Percentiles rank a stretch among this genome's conserved stretches.
phyloP scores from a whole-genome alignment of 2,329 filamentous ascomycete species.

The Emmonsiellopsis sp. region DNA sequence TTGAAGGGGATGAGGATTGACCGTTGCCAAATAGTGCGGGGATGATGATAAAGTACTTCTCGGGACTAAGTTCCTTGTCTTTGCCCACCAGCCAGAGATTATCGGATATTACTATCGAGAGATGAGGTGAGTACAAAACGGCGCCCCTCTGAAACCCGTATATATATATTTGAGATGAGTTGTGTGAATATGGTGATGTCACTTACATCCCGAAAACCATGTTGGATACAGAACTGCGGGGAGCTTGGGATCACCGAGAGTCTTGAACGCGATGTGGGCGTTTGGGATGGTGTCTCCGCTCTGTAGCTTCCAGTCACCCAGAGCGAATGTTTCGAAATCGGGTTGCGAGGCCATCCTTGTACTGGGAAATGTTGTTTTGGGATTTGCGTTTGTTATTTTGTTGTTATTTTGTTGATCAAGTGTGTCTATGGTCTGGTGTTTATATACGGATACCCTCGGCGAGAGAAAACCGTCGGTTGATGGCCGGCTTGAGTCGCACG shows the following conservation, averaged over 20 bases:
- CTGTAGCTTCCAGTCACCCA: conserved; percentile 60
- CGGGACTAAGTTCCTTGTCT: conserved; percentile 55
- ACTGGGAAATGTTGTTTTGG: no score
- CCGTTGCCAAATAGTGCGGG: conserved; percentile 61
- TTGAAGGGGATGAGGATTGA: conserved; percentile 60
- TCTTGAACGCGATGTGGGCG: conserved; percentile 69
- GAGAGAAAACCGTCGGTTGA: no score
- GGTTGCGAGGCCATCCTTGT: not conserved
- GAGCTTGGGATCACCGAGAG: conserved; percentile 53
- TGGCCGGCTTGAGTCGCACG: no score
- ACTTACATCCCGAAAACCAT: conserved; percentile 59
- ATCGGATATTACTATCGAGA: conserved; percentile 47
- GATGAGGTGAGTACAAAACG: not conserved
- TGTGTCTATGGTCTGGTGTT: no score
- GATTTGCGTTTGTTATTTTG: no score
- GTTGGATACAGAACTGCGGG: conserved; percentile 68
- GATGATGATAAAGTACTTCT: conserved; percentile 60
- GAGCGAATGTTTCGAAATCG: conserved; percentile 44
- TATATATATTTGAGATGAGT: conserved; percentile 5
- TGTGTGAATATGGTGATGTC: not conserved
- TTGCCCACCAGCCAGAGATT: conserved; percentile 67
- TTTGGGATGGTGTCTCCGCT: conserved; percentile 52
- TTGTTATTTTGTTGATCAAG: no score
- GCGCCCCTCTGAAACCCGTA: not conserved
- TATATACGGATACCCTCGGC: no score